Evolutionary conservation across 768 basidiomycete genomes (phyloP).

Genomic region (Hemileccinum impolitum): DNA sequence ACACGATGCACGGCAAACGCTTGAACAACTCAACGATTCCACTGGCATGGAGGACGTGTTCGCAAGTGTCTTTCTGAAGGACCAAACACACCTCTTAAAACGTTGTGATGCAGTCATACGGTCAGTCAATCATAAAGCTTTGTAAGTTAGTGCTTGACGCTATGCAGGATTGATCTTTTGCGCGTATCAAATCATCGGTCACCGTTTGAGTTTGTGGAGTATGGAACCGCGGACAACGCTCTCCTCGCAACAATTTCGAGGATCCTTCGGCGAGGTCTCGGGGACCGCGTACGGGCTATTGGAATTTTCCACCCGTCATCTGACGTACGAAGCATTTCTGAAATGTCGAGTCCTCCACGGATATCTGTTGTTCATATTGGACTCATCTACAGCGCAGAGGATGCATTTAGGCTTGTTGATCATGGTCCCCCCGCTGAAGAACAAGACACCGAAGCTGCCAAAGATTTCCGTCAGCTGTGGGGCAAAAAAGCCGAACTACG

Average conservation of each 20-base stretch:
- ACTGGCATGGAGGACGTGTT: slow-evolving; percentile 59
- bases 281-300: slow-evolving; percentile 64
- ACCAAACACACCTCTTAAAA: slow-evolving; percentile 57
- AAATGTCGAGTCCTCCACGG: slow-evolving; percentile 51
- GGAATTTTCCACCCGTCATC: slow-evolving; percentile 56
- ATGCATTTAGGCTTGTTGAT: slow-evolving; percentile 85
- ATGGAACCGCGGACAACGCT: slow-evolving; percentile 56
- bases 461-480: slow-evolving; percentile 83
- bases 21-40: slow-evolving; percentile 56
- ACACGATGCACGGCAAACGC: slow-evolving; percentile 71
- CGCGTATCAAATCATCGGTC: slow-evolving; percentile 42
- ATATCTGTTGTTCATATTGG: slow-evolving; percentile 63
- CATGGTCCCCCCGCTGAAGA: slow-evolving; percentile 82
- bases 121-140: slow-evolving; percentile 34
- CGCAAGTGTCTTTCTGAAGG: slow-evolving; percentile 66
- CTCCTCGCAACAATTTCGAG: slow-evolving; percentile 51
- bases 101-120: slow-evolving; percentile 74
- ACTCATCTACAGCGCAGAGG: slow-evolving; percentile 63
- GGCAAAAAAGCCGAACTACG: slow-evolving; percentile 88
- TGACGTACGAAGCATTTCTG: slow-evolving; percentile 44
- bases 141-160: slow-evolving; percentile 4
- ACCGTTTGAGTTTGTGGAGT: slow-evolving; percentile 42
- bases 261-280: slow-evolving; percentile 62
- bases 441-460: slow-evolving; percentile 43
- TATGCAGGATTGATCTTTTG: slow-evolving; percentile 45